Evolutionary conservation across 176 grass and related monocot species (phyloP), one percentile per base, ranked within the genome.

Genomic region (Melocanna baccifera): DNA sequence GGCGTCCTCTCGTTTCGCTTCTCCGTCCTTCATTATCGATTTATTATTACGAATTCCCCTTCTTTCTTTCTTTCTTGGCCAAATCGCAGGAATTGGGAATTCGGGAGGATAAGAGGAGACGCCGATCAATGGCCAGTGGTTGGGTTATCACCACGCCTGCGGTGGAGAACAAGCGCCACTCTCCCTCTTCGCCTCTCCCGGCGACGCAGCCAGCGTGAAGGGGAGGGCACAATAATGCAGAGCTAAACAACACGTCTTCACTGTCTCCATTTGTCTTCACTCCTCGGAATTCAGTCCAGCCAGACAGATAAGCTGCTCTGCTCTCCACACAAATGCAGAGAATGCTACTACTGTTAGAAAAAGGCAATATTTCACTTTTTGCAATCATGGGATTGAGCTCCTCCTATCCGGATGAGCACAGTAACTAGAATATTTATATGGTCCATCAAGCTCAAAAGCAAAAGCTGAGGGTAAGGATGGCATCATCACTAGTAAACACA

Each of bases 81-180:
- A n/a, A n/a, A n/a, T n/a, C n/a, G n/a, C n/a, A n/a, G 53, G 20
- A 20, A 20, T 20, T 8, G 53, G n/a, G 53, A 22, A 58, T 9
- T 66, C 8, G 37, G 65, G 56, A n/a, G 75, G 86, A 88, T 87
- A 82, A 82, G 75, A 46, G 75, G 14, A 18, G 67, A 25, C 58
- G 77, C 77, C 0, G 42, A 86, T 74, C 63, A 77, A 56, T 83
- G 67, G 84, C 88, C 88, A 86, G 73, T 65, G 88, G 55, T 78
- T 83, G 72, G 61, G 87, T 89, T 89, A 89, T 89, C 87, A 79
- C 58, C 68, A 25, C 36, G 36, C 67, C 81, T 85, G 87, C 87
- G 87, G 87, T 85, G 69, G 77, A 85, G 70, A 81, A 45, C 36
- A 18, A 25, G 4, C 62, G 42, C 18, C 76, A 37, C 13, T 51